Evolutionary conservation across 805 yeast species (phyloP), one percentile per base, ranked within the genome.

Genomic region (Wickerhamiella shivajii): DNA sequence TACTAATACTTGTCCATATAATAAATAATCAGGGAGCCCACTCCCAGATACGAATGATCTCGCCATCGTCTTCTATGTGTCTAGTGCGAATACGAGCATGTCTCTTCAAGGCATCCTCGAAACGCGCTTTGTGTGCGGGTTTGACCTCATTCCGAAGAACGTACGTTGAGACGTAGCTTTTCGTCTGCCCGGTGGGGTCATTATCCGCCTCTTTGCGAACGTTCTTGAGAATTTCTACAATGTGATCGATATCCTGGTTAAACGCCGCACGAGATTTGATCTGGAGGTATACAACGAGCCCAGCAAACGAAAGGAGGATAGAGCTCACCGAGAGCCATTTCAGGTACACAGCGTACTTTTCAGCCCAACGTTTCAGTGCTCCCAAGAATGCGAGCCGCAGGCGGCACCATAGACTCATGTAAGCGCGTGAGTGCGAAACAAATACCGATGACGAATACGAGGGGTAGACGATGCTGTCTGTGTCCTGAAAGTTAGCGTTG

Each of bases 21-120:
- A 17, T 24, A 34, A 14, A 13, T 20, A 18, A 26, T 16, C 24
- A 19, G 12, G 27, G 28, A 23, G 74, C 64, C 94, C 94, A 84
- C 49, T 81, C 83, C 81, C 93, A 79, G 22, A 80, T 80, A 49
- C 73, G 72, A 66, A 78, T 71, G 39, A 84, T 78, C 44, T 84
- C 95, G 12, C 96, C 95, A 47, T 77, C 78, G 18, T 74, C 64
- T 50, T 84, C 96, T 36, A 70, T 56, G 36, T 75, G 64, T 24
- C 69, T 63, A 12, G 66, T 60, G 38, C 73, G 66, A 9, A 84
- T 69, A 46, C 75, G 76, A 15, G 77, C 59, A 50, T 79, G 77
- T 28, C 59, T 55, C 43, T 80, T 93, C 5, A 84, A 66, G 20
- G 56, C 60, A 14, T 55, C 55, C 29, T 64, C 59, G 2, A 81